Conservation (phyloP, 768 basidiomycete genomes). For the Lactarius evosmus region DNA sequence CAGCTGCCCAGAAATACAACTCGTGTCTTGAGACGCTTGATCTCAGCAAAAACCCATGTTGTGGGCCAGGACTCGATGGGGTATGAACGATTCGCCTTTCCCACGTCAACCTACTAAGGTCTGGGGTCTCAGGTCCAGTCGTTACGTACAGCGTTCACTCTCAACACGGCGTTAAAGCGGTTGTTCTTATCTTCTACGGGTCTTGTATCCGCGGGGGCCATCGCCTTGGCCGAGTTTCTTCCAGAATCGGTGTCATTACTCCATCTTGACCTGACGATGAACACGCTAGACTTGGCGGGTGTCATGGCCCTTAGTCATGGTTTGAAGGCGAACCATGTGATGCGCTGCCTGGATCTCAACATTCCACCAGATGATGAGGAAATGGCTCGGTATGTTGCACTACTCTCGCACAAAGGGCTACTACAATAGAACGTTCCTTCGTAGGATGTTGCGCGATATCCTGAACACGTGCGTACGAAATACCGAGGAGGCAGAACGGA, state of each 20-base stretch:
- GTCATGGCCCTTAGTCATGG: slow-evolving; percentile 90
- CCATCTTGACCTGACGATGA: slow-evolving; percentile 87
- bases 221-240: slow-evolving; percentile 93
- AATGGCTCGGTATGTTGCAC: slow-evolving; percentile 57
- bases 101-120: slow-evolving; percentile 4
- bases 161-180: slow-evolving; percentile 88
- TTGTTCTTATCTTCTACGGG: slow-evolving; percentile 85
- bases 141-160: slow-evolving; percentile 86
- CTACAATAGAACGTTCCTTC: slow-evolving; percentile 3
- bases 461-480: slow-evolving; percentile 88
- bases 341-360: slow-evolving; percentile 91
- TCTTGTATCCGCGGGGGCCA: slow-evolving; percentile 81
- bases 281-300: slow-evolving; percentile 81
- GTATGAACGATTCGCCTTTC: slow-evolving; percentile 43
- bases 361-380: slow-evolving; percentile 84
- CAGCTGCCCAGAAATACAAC: slow-evolving; percentile 80
- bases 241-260: slow-evolving; percentile 84
- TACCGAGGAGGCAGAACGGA: slow-evolving; percentile 77
- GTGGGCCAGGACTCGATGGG: slow-evolving; percentile 86
- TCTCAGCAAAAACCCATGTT: slow-evolving; percentile 89
- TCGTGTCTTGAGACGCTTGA: slow-evolving; percentile 91
- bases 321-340: slow-evolving; percentile 75
- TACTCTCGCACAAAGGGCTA: background rate
- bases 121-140: slow-evolving; percentile 65
- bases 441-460: slow-evolving; percentile 81